Evolutionary conservation across 441 rosid genomes (phyloP), one percentile per base, ranked within the genome.

Genomic region (Viola pubescens): DNA sequence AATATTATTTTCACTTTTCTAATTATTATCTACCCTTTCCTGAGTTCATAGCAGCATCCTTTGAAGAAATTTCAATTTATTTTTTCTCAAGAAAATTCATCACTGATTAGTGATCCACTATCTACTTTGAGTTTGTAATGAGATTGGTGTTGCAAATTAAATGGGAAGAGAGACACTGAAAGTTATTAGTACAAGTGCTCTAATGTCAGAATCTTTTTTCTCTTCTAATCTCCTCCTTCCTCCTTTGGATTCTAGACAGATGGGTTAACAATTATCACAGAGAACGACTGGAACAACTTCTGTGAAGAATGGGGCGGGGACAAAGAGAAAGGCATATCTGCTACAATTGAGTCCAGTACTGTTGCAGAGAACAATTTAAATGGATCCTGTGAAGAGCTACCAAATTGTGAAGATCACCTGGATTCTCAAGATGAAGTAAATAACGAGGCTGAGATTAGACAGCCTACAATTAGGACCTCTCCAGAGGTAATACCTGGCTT

Each of bases 251-350:
- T 85, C 66, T 80, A 94, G 99, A 87, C 91, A 70, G 97, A 94
- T 74, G 86, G 84, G 77, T 76, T 94, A 74, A 75, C 94, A 63
- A 80, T 94, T 55, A 78, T 94, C 70, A 73, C 95, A 60, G 90
- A 85, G 79, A 72, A 69, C 73, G 99, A 94, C 75, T 94, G 99
- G 97, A 82, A 76, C 73, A 73, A 75, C 75, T 94, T 94, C 78
- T 94, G 99, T 74, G 88, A 88, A 70, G 99, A 90, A 70, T 94
- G 99, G 99, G 89, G 88, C 48, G 86, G 95, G 67, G 58, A 69
- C 43, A 73, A 80, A 80, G 82, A 77, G 70, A 77, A 77, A 57
- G 91, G 97, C 61, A 75, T 94, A 73, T 84, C 84, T 58, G 95
- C 91, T 73, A 61, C 75, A 42, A 67, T 94, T 74, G 91, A 88